These are phyloP conservation scores for Aspergillus funiculosus DNA, from an alignment of 495 filamentous ascomycete species.

Conservation along the genomic window DNA sequence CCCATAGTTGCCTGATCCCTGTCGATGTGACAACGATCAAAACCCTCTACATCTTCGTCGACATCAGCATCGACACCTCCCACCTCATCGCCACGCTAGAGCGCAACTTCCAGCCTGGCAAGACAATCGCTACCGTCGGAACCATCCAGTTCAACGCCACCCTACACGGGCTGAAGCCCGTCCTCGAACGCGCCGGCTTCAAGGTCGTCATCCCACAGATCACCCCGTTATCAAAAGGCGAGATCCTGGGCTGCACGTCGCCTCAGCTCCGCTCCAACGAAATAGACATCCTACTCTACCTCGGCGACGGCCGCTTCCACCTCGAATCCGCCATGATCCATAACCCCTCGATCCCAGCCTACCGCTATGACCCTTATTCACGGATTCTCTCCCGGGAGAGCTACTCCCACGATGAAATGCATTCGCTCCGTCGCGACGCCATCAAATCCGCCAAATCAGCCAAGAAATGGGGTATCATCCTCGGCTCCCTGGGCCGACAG, in stretches of 20 bases:
- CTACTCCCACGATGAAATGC: slow-evolving; percentile 88
- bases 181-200: slow-evolving; percentile 77
- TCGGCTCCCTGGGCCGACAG: slow-evolving; percentile 87
- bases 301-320: slow-evolving; percentile 95
- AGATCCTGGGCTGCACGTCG: slow-evolving; percentile 93
- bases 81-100: slow-evolving; percentile 85
- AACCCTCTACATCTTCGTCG: slow-evolving; percentile 96
- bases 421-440: slow-evolving; percentile 68
- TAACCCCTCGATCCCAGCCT: slow-evolving; percentile 82
- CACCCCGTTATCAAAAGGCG: slow-evolving; percentile 82
- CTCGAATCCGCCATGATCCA: slow-evolving; percentile 98
- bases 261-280: slow-evolving; percentile 56
- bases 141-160: slow-evolving; percentile 99
- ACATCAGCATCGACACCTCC: slow-evolving; percentile 86
- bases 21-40: slow-evolving; percentile 93
- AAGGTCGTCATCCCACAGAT: slow-evolving; percentile 84
- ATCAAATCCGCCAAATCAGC: slow-evolving; percentile 68
- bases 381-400: slow-evolving; percentile 81
- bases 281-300: slow-evolving; percentile 80
- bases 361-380: slow-evolving; percentile 95
- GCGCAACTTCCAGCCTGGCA: slow-evolving; percentile 76
- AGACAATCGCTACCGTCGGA: slow-evolving; percentile 85
- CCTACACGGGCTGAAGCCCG: slow-evolving; percentile 70
- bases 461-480: slow-evolving; percentile 87
- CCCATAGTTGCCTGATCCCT: slow-evolving; percentile 92